Percentiles rank a stretch among this genome's conserved stretches.
phyloP scores from a whole-genome alignment of 495 filamentous ascomycete genomes.

The Aspergillus bertholletiae region DNA sequence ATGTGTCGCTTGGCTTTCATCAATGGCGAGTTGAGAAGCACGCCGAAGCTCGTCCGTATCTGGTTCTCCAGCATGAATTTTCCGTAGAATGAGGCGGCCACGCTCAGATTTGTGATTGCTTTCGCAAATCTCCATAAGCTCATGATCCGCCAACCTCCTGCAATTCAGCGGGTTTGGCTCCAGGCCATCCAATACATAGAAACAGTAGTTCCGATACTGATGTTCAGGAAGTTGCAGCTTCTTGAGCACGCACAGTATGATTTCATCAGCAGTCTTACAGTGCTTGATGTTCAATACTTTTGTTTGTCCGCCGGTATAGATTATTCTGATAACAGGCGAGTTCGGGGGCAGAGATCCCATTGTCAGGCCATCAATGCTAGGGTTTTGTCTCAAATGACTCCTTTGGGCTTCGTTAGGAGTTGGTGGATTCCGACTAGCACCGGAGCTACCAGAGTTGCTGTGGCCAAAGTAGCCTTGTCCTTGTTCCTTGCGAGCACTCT shows the following conservation, averaged over 20 bases:
- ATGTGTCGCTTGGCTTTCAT: conserved; percentile 75
- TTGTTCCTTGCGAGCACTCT: conserved; percentile 47
- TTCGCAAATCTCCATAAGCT: conserved; percentile 78
- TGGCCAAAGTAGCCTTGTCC: conserved; percentile 49
- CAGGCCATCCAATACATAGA: conserved; percentile 77
- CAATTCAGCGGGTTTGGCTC: conserved; percentile 76
- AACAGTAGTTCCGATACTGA: conserved; percentile 76
- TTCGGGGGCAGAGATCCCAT: conserved; percentile 77
- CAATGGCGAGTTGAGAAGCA: conserved; percentile 76
- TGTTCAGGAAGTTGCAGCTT: conserved; percentile 77
- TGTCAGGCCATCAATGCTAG: conserved; percentile 74
- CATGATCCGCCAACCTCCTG: conserved; percentile 74
- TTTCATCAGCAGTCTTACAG: conserved; percentile 85
- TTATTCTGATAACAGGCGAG: conserved; percentile 82
- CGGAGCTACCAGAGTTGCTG: conserved; percentile 45
- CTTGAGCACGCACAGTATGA: conserved; percentile 77
- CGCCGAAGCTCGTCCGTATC: conserved; percentile 74
- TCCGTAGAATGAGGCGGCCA: conserved; percentile 83
- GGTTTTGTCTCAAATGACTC: conserved; percentile 51
- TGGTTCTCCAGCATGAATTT: conserved; percentile 83
- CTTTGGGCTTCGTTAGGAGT: conserved; percentile 43
- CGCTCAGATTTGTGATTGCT: conserved; percentile 64
- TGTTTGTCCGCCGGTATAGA: conserved; percentile 84
- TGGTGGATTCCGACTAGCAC: conserved; percentile 41
- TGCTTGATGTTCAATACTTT: conserved; percentile 86